Conservation (phyloP, 129 eudicot species). For the Scalesia atractyloides region DNA sequence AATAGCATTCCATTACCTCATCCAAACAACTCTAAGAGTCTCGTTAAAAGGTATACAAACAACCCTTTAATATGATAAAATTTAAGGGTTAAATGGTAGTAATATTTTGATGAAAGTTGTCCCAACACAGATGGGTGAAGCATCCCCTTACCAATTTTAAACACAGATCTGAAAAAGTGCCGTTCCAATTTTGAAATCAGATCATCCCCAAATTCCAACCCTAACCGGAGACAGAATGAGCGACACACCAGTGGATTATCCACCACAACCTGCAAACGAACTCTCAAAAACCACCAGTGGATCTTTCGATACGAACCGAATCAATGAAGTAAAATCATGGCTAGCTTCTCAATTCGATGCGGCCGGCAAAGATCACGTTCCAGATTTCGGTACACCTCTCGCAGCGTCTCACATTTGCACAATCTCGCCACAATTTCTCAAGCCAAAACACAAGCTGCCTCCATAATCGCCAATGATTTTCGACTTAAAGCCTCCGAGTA, state of each 20-base stretch:
- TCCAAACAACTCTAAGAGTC: too few species aligned
- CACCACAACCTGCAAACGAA: constrained; percentile 34
- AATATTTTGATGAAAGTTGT: too few species aligned
- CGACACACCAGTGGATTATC: constrained; percentile 56
- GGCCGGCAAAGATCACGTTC: constrained; percentile 71
- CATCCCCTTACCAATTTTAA: too few species aligned
- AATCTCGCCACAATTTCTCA: constrained; percentile 70
- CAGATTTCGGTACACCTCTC: constrained; percentile 85
- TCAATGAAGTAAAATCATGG: constrained; percentile 83
- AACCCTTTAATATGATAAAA: too few species aligned
- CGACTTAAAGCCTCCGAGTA: constrained; percentile 81
- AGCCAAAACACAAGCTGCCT: constrained; percentile 85
- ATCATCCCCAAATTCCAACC: constrained; percentile 8
- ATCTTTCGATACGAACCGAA: constrained; percentile 59
- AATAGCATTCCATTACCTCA: too few species aligned
- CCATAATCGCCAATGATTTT: constrained; percentile 76
- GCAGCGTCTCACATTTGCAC: constrained; percentile 65
- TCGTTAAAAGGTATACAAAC: too few species aligned
- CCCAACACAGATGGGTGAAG: too few species aligned
- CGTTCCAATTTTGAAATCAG: not conserved
- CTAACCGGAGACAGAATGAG: constrained; percentile 38
- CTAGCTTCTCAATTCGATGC: constrained; percentile 71
- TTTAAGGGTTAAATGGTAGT: too few species aligned
- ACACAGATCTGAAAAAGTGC: too few species aligned
- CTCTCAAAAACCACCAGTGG: constrained; percentile 34